Evolutionary conservation across 1,139 yeast species (phyloP), one percentile per base, ranked within the genome.

Genomic region (Nadsonia commutata): DNA sequence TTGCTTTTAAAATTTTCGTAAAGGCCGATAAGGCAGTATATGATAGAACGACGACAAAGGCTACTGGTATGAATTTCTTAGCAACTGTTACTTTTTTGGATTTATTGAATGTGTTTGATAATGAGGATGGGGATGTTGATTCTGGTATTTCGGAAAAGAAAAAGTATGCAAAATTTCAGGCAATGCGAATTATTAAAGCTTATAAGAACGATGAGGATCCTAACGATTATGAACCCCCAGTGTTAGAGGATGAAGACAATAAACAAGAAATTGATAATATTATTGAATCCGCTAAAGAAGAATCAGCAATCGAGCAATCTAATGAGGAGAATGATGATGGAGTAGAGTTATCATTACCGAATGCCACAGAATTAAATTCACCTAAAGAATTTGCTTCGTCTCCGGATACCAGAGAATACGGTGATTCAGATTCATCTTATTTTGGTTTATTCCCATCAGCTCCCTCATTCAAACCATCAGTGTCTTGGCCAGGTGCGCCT

Each of bases 1-100:
- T 85, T 60, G 72, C 79, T 3, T 68, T 72, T 54, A 69, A 70
- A 48, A 67, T 85, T 33, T 80, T 80, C 59, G 76, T 74, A 44
- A 66, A 70, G 27, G 72, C 74, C 1, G 70, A 71, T 41, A 54
- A 56, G 17, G 75, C 72, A 37, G 64, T 75, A 13, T 59, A 64
- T 16, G 57, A 56, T 38, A 68, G 67, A 43, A 52, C 53, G 2
- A 57, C 65, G 2, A 52, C 65, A 22, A 56, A 52, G 48, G 52
- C 54, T 18, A 77, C 82, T 0, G 74, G 72, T 0, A 52, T 60
- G 31, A 64, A 63, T 18, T 65, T 76, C 43, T 53, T 70, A 46
- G 78, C 79, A 0, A 69, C 74, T 2, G 62, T 70, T 0, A 66
- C 67, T 27, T 75, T 76, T 49, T 61, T 70, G 41, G 72, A 68